Conservation (phyloP, 371 early-diverging fungal species). For the Rhizopus stolonifer region DNA sequence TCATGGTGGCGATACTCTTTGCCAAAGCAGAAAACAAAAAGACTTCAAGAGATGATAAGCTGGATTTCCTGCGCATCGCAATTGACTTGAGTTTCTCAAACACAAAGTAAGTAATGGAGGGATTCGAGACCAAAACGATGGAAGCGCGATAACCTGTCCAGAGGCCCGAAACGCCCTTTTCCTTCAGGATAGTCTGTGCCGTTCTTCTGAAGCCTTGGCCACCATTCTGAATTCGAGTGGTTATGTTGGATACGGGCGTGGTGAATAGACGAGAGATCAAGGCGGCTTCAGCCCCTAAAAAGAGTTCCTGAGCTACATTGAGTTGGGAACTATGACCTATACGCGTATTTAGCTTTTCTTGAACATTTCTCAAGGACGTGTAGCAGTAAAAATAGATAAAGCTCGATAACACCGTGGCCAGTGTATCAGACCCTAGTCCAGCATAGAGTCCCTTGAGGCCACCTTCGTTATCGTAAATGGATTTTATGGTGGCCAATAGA, state of each 20-base stretch:
- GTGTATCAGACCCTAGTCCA: slow-evolving; percentile 56
- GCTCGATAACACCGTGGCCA: slow-evolving; percentile 58
- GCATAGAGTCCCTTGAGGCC: slow-evolving; percentile 54
- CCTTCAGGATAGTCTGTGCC: slow-evolving; percentile 37
- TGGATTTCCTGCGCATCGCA: slow-evolving; percentile 34
- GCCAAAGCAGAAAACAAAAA: slow-evolving; percentile 61
- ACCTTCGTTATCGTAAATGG: slow-evolving; percentile 52
- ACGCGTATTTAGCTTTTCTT: slow-evolving; percentile 48
- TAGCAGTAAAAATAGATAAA: slow-evolving; percentile 67
- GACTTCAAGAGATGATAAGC: slow-evolving; percentile 44
- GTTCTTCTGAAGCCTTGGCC: slow-evolving; percentile 21
- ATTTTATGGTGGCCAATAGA: slow-evolving; percentile 39
- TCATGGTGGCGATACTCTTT: slow-evolving; percentile 57
- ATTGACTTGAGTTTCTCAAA: slow-evolving; percentile 55
- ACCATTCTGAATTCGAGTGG: slow-evolving; percentile 55
- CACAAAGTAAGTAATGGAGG: slow-evolving; percentile 63
- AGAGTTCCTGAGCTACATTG: slow-evolving; percentile 56
- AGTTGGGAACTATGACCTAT: slow-evolving; percentile 46
- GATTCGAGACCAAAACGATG: slow-evolving; percentile 56
- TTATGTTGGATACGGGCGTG: slow-evolving; percentile 58
- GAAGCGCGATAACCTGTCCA: slow-evolving; percentile 67
- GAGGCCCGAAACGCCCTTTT: slow-evolving; percentile 55
- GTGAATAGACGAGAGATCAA: slow-evolving; percentile 61
- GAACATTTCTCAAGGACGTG: slow-evolving; percentile 53
- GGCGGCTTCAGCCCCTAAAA: slow-evolving; percentile 63